phyloP scores from a whole-genome alignment of 2,329 filamentous ascomycete genomes.

The Claviceps maximensis region DNA sequence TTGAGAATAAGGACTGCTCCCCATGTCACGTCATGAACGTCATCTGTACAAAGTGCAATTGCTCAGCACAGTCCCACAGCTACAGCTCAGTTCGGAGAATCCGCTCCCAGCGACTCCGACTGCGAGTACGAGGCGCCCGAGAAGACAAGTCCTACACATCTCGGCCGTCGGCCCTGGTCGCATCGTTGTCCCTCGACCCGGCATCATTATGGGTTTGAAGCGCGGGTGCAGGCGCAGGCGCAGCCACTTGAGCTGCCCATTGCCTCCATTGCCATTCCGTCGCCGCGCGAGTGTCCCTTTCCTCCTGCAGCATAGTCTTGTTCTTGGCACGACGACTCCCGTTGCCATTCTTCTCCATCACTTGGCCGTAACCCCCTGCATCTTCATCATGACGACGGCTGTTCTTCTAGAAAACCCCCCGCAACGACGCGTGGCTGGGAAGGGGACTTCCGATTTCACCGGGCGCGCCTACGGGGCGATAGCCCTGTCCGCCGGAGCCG shows the following conservation, averaged over 20 bases:
- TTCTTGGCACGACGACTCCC: not conserved
- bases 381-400: conserved; percentile 6
- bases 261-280: not conserved
- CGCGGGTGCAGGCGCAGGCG: not conserved
- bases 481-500: conserved; percentile 25
- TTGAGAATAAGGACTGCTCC: too few relatives aligned
- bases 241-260: not conserved
- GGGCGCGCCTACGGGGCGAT: conserved; percentile 40
- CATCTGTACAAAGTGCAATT: too few relatives aligned
- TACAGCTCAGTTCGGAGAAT: not conserved
- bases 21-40: too few relatives aligned
- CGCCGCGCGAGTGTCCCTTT: not conserved
- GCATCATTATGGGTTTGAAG: too few relatives aligned
- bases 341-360: not conserved
- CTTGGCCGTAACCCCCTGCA: not conserved
- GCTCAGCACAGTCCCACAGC: not conserved
- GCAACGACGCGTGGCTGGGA: conserved; percentile 27
- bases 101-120: not conserved
- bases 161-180: not conserved
- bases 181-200: not conserved
- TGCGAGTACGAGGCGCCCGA: not conserved
- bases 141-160: not conserved
- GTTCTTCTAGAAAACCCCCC: conserved; percentile 22
- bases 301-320: not conserved
- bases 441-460: conserved; percentile 60